Evolutionary conservation across 345 rosid species (phyloP), one percentile per base, ranked within the genome.

Genomic region (Raphanus sativus): DNA sequence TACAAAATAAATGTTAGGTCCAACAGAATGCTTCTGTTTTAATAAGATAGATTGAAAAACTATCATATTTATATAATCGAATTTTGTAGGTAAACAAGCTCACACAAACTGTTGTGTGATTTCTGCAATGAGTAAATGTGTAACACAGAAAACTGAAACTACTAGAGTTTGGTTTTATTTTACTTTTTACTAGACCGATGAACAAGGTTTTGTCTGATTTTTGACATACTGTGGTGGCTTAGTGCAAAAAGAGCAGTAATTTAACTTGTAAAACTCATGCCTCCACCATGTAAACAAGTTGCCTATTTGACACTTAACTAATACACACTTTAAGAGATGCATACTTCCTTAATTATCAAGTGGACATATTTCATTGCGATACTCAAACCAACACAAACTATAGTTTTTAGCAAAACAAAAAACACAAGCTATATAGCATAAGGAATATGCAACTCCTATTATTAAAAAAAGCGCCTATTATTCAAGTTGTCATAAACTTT

Each of bases 231-330:
- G 12, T 17, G 24, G n/a, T 62, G 29, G 62, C 70, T 36, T 62
- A 69, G 40, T 76, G 40, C 56, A 36, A 76, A 68, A 76, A 30
- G 30, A 30, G 8, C 6, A 59, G 52, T 75, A 45, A 4, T n/a
- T 28, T 48, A 32, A 45, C 34, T 59, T 59, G 67, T 62, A 24
- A 24, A 68, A 32, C 0, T 59, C 33, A 13, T 10, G 62, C 26
- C 36, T 48, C 55, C 8, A 61, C 21, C 62, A 62, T 24, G 55
- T 62, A 15, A 62, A 33, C 25, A 77, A 77, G 75, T 70, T 70
- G 75, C 30, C 55, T 24, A 58, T 71, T 71, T 28, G 67, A 77
- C 30, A 77, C 36, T 71, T 71, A 65, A 55, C 62, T 65, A 65
- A 6, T 29, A 3, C 28, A 63, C n/a, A 55, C 70, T 61, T 69